phyloP scores from a whole-genome alignment of 2,329 filamentous ascomycete species.

The Fusarium praegraminearum region DNA sequence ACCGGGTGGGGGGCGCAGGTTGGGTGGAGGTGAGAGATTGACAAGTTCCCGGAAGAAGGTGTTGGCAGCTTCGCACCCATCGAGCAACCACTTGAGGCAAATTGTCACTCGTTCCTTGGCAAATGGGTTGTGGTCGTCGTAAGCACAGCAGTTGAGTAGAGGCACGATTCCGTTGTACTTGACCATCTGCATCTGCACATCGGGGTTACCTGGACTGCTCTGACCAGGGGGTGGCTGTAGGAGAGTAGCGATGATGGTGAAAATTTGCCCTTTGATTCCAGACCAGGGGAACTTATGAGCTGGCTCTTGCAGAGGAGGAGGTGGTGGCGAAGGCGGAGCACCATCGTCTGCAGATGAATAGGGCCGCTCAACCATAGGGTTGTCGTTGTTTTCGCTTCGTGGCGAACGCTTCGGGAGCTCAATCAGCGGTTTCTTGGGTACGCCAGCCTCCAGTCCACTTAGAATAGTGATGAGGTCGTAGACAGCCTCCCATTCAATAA shows the following conservation, averaged over 20 bases:
- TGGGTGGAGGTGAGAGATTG: conserved; percentile 57
- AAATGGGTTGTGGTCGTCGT: conserved; percentile 94
- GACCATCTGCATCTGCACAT: conserved; percentile 89
- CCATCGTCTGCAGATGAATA: conserved; percentile 59
- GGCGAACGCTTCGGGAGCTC: conserved; percentile 53
- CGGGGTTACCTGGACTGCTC: conserved; percentile 72
- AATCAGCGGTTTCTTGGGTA: conserved; percentile 82
- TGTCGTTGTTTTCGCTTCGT: conserved; percentile 35
- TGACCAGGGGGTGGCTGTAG: conserved; percentile 81
- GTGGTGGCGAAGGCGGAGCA: conserved; percentile 54
- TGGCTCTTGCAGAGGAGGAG: conserved; percentile 68
- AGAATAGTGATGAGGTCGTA: conserved; percentile 90
- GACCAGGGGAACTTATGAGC: conserved; percentile 74
- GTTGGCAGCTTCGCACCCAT: conserved; percentile 79
- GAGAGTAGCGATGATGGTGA: conserved; percentile 88
- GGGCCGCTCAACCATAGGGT: conserved; percentile 70
- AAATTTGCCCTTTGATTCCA: conserved; percentile 90
- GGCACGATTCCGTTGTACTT: conserved; percentile 87
- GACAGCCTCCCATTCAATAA: conserved; percentile 92
- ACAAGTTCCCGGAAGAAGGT: conserved; percentile 76
- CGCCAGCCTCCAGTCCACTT: conserved; percentile 86
- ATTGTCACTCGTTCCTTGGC: conserved; percentile 92
- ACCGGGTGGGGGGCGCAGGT: conserved; percentile 52
- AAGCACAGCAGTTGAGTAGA: conserved; percentile 87
- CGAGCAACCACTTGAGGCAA: conserved; percentile 85